A percentile compares a stretch with the other conserved stretches of the same genome.
phyloP scores from a whole-genome alignment of 2,329 filamentous ascomycete species.

The Alternaria atra region DNA sequence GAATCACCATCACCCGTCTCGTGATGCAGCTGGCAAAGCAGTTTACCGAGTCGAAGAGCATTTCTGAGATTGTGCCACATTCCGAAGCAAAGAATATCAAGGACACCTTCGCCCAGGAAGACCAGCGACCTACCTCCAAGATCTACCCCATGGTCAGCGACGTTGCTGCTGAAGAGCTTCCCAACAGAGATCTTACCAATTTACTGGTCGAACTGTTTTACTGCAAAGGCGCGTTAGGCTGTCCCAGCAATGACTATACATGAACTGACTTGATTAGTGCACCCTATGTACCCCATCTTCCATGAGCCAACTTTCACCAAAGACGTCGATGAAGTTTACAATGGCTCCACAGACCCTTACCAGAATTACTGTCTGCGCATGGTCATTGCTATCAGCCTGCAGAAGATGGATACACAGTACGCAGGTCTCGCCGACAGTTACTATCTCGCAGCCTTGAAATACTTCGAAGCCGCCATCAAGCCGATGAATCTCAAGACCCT shows the following conservation, averaged over 20 bases:
- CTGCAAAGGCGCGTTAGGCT: conserved; percentile 70
- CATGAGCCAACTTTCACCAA: conserved; percentile 81
- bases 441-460: conserved; percentile 87
- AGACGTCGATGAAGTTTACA: conserved; percentile 83
- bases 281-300: conserved; percentile 85
- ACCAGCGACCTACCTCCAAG: conserved; percentile 73
- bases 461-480: conserved; percentile 81
- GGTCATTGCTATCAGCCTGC: conserved; percentile 93
- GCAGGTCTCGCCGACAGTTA: conserved; percentile 95
- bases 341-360: conserved; percentile 77
- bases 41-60: conserved; percentile 88
- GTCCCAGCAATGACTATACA: neutral
- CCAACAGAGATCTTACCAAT: conserved; percentile 76
- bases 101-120: conserved; percentile 73
- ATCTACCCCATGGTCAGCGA: conserved; percentile 91
- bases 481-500: conserved; percentile 91
- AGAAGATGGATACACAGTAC: conserved; percentile 88
- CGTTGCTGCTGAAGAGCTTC: conserved; percentile 78
- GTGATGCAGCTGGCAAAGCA: conserved; percentile 97
- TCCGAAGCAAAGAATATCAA: conserved; percentile 70
- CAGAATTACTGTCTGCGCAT: conserved; percentile 89
- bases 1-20: conserved; percentile 91
- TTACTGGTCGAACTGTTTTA: conserved; percentile 85
- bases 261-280: conserved; percentile 64
- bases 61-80: conserved; percentile 90